phyloP scores from a whole-genome alignment of 176 grass and related monocot genomes.

The Areca catechu region DNA sequence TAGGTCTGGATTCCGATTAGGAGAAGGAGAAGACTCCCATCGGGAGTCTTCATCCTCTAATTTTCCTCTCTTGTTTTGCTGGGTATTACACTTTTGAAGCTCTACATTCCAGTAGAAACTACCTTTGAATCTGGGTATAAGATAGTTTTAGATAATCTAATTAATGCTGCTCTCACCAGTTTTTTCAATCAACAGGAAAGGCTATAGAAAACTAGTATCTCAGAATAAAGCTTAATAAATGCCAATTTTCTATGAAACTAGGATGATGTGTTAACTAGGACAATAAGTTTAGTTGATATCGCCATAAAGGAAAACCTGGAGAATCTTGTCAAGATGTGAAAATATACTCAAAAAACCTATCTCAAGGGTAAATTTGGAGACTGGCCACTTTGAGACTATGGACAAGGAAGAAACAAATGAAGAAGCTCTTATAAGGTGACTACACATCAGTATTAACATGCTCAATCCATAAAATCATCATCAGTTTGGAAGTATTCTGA shows the following conservation, averaged over 20 bases:
- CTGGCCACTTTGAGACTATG: conserved; percentile 14
- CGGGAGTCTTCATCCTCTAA: too few species aligned
- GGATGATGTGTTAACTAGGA: conserved; percentile 24
- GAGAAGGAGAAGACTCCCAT: too few species aligned
- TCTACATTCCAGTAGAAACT: neutral
- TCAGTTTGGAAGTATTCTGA: neutral
- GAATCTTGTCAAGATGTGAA: conserved; percentile 43
- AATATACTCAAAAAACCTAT: conserved; percentile 57
- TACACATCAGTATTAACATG: too few species aligned
- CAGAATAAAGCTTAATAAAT: too few species aligned
- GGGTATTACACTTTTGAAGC: conserved; percentile 19
- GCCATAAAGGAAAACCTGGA: conserved; percentile 64
- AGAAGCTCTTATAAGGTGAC: conserved; percentile 57
- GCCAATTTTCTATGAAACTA: too few species aligned
- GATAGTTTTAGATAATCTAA: neutral
- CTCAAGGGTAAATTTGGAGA: conserved; percentile 62
- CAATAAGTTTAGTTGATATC: conserved; percentile 46
- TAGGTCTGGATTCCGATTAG: too few species aligned
- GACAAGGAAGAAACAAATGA: conserved; percentile 42
- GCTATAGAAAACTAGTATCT: too few species aligned
- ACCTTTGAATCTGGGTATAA: conserved; percentile 8
- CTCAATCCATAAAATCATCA: too few species aligned
- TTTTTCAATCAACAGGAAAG: too few species aligned
- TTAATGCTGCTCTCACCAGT: neutral
- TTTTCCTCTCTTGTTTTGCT: too few species aligned